Base-by-base conservation (phyloP, 305 asterid genomes). In the Fraxinus platypoda region DNA sequence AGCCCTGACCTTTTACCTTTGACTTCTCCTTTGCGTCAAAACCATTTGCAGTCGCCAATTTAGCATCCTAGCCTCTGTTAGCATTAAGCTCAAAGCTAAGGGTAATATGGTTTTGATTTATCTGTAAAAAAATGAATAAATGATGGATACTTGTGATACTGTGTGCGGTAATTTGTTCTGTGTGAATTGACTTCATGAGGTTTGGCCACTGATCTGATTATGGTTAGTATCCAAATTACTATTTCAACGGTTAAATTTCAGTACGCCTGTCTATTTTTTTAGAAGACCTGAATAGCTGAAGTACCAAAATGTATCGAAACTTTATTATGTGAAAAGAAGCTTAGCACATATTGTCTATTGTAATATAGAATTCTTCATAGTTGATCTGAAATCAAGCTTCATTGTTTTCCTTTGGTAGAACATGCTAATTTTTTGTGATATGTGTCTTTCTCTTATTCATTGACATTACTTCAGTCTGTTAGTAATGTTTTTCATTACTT, bases 381-480 rank as follows among this genome's bases (percentile, higher is more conserved):
- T 66, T 21, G 34, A 11, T 17, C 5, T 37, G 41, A 25, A 35
- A 26, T 62, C 25, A 62, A 35, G 38, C 43, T 76, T 57, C 30
- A 11, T 34, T 26, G 28, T 8, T 59, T 30, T 74, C 33, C 78
- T 38, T 54, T 38, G 35, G 70, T 25, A 64, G 37, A 72, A 7
- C 8, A 73, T 41, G 33, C 41, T 78, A 75, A 23, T 49, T 49
- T 81, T 34, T 8, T n/a, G 34, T 31, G 3, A 31, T 31, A 4
- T 31, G 4, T 3, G 5, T 31, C 4, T 31, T 31, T 31, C 34
- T 31, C 5, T 31, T 31, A 31, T 3, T 31, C 34, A 26, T 26
- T 26, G 28, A 26, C 34, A 31, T 31, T 31, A 3, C 33, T 3
- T 87, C 84, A 82, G 89, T 80, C 26, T 1, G 12, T 57, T 57